phyloP scores from a whole-genome alignment of 495 filamentous ascomycete genomes.

The Talaromyces trachyspermus region DNA sequence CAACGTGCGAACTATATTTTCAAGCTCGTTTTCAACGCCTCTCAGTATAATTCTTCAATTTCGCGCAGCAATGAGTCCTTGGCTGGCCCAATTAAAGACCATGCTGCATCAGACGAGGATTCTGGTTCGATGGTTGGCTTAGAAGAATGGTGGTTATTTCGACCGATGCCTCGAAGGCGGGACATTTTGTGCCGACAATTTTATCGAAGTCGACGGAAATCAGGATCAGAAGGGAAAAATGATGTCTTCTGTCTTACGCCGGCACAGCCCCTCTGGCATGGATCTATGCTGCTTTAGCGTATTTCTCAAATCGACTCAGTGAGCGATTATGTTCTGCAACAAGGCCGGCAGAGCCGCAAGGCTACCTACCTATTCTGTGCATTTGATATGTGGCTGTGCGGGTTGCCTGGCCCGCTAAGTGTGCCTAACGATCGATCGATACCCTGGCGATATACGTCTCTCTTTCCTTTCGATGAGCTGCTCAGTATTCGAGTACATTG shows the following conservation, averaged over 20 bases:
- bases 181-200: not conserved
- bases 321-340: not conserved
- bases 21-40: conserved; percentile 19
- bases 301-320: not conserved
- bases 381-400: not conserved
- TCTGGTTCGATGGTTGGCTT: not conserved
- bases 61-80: conserved; percentile 12
- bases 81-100: conserved; percentile 10
- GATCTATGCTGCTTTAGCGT: not conserved
- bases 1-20: conserved; percentile 19
- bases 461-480: no score
- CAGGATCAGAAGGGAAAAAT: not conserved
- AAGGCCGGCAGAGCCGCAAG: not conserved
- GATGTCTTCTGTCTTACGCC: not conserved
- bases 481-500: not conserved
- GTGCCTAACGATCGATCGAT: not conserved
- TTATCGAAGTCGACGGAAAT: not conserved
- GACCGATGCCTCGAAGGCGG: not conserved
- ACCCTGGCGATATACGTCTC: no score
- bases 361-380: no score
- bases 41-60: conserved; percentile 23
- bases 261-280: not conserved
- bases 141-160: not conserved
- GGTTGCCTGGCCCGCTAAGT: no score
- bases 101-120: not conserved